Percentiles rank a stretch among this genome's conserved stretches.
These are phyloP conservation scores for Trichosanthes cucumerina DNA, from an alignment of 306 rosid species.

Conservation along the genomic window DNA sequence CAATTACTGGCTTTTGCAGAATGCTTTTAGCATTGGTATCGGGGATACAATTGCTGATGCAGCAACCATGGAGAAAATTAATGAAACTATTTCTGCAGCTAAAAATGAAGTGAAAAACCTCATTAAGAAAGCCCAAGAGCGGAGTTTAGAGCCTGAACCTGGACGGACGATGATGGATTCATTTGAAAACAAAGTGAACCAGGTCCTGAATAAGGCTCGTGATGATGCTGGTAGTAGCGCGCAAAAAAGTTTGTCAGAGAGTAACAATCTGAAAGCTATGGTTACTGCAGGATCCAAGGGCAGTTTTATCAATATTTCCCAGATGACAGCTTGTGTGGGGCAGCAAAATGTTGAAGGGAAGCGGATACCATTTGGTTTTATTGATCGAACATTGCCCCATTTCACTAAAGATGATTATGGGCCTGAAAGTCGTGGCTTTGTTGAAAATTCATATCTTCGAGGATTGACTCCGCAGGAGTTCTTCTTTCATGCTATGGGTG, in stretches of 20 bases:
- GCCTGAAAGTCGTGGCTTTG: constrained; percentile 99
- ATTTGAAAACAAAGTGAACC: constrained; percentile 91
- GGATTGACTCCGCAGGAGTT: constrained; percentile 99
- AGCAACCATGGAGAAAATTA: constrained; percentile 78
- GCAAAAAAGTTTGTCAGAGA: constrained; percentile 88
- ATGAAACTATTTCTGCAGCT: constrained; percentile 77
- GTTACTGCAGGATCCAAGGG: constrained; percentile 99
- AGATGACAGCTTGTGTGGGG: constrained; percentile 99
- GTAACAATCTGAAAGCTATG: constrained; percentile 97
- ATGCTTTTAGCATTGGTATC: constrained; percentile 93
- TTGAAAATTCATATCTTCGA: constrained; percentile 90
- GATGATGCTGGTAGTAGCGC: constrained; percentile 99
- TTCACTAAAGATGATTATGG: constrained; percentile 93
- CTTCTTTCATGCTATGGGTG: constrained; percentile 99
- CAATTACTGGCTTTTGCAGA: constrained; percentile 94
- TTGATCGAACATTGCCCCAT: constrained; percentile 92
- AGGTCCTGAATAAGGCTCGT: constrained; percentile 95
- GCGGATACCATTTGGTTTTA: constrained; percentile 94
- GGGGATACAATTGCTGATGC: constrained; percentile 99
- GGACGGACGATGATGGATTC: constrained; percentile 99
- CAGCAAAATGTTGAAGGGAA: constrained; percentile 99
- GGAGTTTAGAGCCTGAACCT: constrained; percentile 85
- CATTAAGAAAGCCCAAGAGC: constrained; percentile 73
- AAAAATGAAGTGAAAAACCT: constrained; percentile 86
- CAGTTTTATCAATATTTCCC: constrained; percentile 96